phyloP scores from a whole-genome alignment of 2,329 filamentous ascomycete genomes.

The Coniella lustricola region DNA sequence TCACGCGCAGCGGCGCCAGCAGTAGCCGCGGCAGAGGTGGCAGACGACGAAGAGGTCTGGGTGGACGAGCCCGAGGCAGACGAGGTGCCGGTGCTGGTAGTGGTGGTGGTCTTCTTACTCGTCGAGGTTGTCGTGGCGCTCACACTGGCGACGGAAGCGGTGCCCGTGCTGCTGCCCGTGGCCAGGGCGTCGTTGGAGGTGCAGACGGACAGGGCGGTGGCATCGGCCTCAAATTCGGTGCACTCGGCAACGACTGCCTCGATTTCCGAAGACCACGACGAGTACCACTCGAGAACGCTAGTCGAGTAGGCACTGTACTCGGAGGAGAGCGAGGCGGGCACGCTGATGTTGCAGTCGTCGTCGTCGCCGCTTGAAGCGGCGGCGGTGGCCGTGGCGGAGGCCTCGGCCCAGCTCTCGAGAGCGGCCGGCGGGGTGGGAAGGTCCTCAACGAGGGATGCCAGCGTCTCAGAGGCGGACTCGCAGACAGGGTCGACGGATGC shows the following conservation, averaged over 20 bases:
- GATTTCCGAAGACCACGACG: conserved; percentile 16
- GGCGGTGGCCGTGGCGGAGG: conserved; percentile 11
- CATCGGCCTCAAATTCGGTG: conserved; percentile 17
- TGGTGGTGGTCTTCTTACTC: conserved; percentile 1
- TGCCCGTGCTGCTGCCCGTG: neutral
- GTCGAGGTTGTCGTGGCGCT: neutral
- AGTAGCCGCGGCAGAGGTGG: neutral
- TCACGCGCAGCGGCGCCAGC: conserved; percentile 9
- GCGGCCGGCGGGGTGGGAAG: conserved; percentile 22
- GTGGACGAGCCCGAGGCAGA: conserved; percentile 4
- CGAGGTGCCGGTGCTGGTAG: neutral
- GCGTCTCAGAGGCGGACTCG: conserved; percentile 7
- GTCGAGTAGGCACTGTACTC: conserved; percentile 19
- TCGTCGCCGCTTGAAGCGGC: too few relatives aligned
- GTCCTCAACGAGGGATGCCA: conserved; percentile 17
- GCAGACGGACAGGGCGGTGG: conserved; percentile 7
- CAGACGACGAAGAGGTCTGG: neutral
- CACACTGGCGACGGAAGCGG: neutral
- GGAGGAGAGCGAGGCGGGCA: conserved; percentile 19
- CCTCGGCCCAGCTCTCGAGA: conserved; percentile 17
- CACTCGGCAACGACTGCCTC: conserved; percentile 21
- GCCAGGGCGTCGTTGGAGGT: conserved; percentile 2
- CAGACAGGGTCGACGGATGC: neutral
- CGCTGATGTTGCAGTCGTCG: conserved; percentile 21
- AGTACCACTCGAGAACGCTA: conserved; percentile 20